A percentile compares a stretch with the other conserved stretches of the same genome.
phyloP scores from a whole-genome alignment of 371 early-diverging fungal genomes.

The Mucor mucedo region DNA sequence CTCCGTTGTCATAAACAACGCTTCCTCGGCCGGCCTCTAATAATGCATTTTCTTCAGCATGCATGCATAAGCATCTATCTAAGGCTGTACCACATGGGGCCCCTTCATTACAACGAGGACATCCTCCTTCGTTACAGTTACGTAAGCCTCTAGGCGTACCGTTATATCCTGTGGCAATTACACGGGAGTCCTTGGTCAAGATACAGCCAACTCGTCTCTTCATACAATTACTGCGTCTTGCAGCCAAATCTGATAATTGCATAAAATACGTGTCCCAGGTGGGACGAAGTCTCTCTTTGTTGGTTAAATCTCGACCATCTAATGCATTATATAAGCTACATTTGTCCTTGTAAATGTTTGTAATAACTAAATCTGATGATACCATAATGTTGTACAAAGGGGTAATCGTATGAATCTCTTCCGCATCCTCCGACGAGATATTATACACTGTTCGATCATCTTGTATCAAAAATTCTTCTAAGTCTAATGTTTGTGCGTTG shows the following conservation, averaged over 20 bases:
- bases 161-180: constrained; percentile 98
- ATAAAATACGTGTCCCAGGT: constrained; percentile 98
- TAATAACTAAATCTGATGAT: constrained; percentile 62
- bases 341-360: constrained; percentile 58
- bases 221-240: constrained; percentile 92
- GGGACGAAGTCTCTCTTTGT: constrained; percentile 81
- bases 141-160: constrained; percentile 92
- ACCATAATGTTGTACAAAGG: constrained; percentile 50
- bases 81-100: constrained; percentile 78
- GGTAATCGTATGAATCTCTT: constrained; percentile 4
- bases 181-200: constrained; percentile 85
- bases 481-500: constrained; percentile 9
- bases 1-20: constrained; percentile 63
- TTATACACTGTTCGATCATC: constrained; percentile 52
- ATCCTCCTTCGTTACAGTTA: constrained; percentile 97
- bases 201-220: constrained; percentile 98
- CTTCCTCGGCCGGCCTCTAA: constrained; percentile 92
- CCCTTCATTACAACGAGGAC: constrained; percentile 89
- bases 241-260: constrained; percentile 90
- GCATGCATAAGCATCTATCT: constrained; percentile 95
- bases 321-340: constrained; percentile 48
- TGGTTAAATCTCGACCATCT: constrained; percentile 57
- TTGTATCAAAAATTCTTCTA: constrained; percentile 40
- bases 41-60: constrained; percentile 98
- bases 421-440: constrained; percentile 23